A percentile compares a stretch with the other conserved stretches of the same genome.
Conservation (phyloP, 2,329 filamentous ascomycete genomes). For the Epichloe typhina region DNA sequence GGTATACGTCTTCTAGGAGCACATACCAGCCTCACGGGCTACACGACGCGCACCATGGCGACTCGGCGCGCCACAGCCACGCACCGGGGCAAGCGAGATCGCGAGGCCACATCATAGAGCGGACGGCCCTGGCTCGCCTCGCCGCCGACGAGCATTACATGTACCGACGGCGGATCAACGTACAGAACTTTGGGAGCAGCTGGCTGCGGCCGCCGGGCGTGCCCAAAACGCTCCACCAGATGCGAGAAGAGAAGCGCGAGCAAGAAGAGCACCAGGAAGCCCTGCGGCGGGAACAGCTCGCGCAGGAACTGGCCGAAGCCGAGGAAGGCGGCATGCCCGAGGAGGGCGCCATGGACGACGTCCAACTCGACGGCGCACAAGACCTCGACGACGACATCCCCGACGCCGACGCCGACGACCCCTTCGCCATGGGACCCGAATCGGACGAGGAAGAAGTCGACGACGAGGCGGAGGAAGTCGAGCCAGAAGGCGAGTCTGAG, state of each 20-base stretch:
- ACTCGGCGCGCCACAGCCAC: slow-evolving; percentile 16
- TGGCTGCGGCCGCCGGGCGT: slow-evolving; percentile 89
- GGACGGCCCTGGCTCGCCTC: slow-evolving; percentile 54
- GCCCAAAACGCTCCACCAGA: slow-evolving; percentile 76
- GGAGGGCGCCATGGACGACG: slow-evolving; percentile 38
- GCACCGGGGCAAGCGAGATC: slow-evolving; percentile 22
- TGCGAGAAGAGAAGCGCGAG: slow-evolving; percentile 81
- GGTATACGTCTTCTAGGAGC: slow-evolving; percentile 54
- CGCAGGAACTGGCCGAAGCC: slow-evolving; percentile 61
- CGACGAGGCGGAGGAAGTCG: slow-evolving; percentile 26
- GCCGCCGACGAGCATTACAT: slow-evolving; percentile 65
- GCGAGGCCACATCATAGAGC: slow-evolving; percentile 34
- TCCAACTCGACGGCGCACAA: slow-evolving; percentile 39
- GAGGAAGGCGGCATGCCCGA: slow-evolving; percentile 30
- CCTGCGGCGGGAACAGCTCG: slow-evolving; percentile 54
- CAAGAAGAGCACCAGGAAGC: slow-evolving; percentile 73
- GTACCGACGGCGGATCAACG: slow-evolving; percentile 63
- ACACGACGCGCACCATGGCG: slow-evolving; percentile 19
- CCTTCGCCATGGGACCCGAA: slow-evolving; percentile 35
- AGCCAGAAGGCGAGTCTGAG: slow-evolving; percentile 25
- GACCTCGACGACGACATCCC: slow-evolving; percentile 66
- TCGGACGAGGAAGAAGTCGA: slow-evolving; percentile 26
- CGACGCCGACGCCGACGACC: slow-evolving; percentile 40
- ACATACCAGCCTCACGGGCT: slow-evolving; percentile 25
- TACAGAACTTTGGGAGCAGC: slow-evolving; percentile 72